Evolutionary conservation across 768 basidiomycete species (phyloP), one percentile per base, ranked within the genome.

Genomic region (Russula emetica): DNA sequence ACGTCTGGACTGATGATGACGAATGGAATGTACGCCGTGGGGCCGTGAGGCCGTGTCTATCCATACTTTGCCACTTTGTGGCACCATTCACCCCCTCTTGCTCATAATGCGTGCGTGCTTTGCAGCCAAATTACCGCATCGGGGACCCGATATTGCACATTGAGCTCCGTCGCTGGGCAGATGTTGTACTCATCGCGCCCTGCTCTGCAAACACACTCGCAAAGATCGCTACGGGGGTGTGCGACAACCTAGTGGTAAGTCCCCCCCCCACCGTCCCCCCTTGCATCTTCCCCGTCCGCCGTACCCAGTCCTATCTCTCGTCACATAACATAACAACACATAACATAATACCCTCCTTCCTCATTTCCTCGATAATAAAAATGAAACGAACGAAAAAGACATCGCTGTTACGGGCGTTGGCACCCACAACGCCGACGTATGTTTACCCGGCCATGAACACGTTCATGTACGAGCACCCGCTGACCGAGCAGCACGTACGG

Each of bases 401-500:
- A 13, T 88, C 93, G 16, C 80, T 97, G 4, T 82, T 97, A 64
- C 85, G 93, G 24, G 95, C 93, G 0, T 78, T 96, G 0, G 79
- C 90, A 3, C 91, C 94, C 0, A 80, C 83, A 7, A 97, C 92
- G 0, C 90, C 90, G 8, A 94, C 92, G 8, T 93, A 88, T 71
- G 75, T 98, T 42, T 98, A 95, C 71, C 96, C 96, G 1, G 97
- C 96, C 0, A 99, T 98, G 96, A 99, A 99, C 74, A 98, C 97
- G 3, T 79, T 92, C 68, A 99, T 99, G 96, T 98, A 92, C 71
- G 85, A 90, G 63, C 95, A 98, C 72, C 94, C 94, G 22, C 80
- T 98, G 50, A 98, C 95, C 0, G 82, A 84, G 1, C 83, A 89
- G 66, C 97, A 99, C 71, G 75, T 98, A 49, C 81, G 84, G 26